Evolutionary conservation across 1,284 basidiomycete genomes (phyloP).

Genomic region (Phlebopus sp.): DNA sequence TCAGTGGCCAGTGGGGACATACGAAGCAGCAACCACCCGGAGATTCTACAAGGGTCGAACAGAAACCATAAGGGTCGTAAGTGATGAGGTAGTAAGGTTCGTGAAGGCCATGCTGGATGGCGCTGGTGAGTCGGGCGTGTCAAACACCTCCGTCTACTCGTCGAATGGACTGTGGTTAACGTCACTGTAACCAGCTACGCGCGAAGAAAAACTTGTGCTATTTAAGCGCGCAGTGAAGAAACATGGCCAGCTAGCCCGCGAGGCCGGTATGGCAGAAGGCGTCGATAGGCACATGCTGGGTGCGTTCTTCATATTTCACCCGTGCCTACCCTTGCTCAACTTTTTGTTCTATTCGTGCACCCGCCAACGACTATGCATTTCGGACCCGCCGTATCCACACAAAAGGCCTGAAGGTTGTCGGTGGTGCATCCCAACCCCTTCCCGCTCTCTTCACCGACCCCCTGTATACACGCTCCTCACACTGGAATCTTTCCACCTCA

Average conservation of each 20-base stretch:
- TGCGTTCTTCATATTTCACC: constrained; percentile 28
- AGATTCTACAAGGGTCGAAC: constrained; percentile 85
- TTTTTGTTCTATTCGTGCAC: not conserved
- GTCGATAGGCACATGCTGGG: constrained; percentile 85
- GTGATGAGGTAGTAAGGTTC: constrained; percentile 70
- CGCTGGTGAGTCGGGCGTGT: constrained; percentile 16
- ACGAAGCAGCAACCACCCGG: constrained; percentile 86
- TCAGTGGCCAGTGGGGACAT: constrained; percentile 59
- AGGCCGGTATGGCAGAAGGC: constrained; percentile 71
- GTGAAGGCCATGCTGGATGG: constrained; percentile 68
- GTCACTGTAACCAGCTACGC: constrained; percentile 16
- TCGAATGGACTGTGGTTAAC: not conserved
- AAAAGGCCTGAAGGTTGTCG: constrained; percentile 64
- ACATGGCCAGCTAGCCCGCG: constrained; percentile 70
- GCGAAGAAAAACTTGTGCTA: constrained; percentile 49
- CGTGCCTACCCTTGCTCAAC: constrained; percentile 5
- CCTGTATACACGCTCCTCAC: constrained; percentile 60
- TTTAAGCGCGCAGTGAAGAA: constrained; percentile 68
- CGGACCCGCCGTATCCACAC: not conserved
- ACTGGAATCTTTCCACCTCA: constrained; percentile 83
- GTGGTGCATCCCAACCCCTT: constrained; percentile 58
- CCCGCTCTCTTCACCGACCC: constrained; percentile 75
- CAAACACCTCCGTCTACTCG: not conserved
- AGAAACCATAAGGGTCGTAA: constrained; percentile 82
- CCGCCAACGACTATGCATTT: not conserved